phyloP scores from a whole-genome alignment of 169 alveolate species.

The Babesia sp. region DNA sequence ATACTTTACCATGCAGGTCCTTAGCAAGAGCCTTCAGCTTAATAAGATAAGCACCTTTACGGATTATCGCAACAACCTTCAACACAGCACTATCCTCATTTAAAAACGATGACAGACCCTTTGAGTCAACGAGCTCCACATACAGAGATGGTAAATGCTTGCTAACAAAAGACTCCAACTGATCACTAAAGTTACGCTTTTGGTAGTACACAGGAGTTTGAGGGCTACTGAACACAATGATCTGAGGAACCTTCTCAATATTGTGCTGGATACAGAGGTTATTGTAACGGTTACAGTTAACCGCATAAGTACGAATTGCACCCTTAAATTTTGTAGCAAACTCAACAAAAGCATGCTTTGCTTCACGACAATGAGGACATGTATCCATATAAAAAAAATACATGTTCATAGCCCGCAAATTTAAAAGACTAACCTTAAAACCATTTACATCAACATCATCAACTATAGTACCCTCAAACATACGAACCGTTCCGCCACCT shows the following conservation, averaged over 20 bases:
- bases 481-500: constrained; percentile 50
- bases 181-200: constrained; percentile 35
- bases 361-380: constrained; percentile 75
- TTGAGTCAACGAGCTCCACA: constrained; percentile 25
- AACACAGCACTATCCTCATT: constrained; percentile 41
- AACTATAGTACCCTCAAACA: constrained; percentile 69
- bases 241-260: constrained; percentile 69
- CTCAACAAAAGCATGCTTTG: constrained; percentile 56
- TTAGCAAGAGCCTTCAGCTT: constrained; percentile 70
- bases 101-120: constrained; percentile 41
- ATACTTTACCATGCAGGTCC: constrained; percentile 60
- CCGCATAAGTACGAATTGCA: constrained; percentile 63
- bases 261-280: constrained; percentile 50
- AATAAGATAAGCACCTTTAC: constrained; percentile 59
- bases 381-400: constrained; percentile 76
- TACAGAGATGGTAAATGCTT: constrained; percentile 44
- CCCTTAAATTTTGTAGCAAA: constrained; percentile 73
- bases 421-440: constrained; percentile 28
- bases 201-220: constrained; percentile 26
- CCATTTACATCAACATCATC: constrained; percentile 61
- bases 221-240: constrained; percentile 51
- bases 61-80: constrained; percentile 67
- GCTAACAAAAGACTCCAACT: constrained; percentile 41
- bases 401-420: constrained; percentile 61
- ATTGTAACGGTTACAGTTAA: constrained; percentile 69